Base-by-base conservation (phyloP, 108 stramenopile genomes). In the Skeletonema tropicum region DNA sequence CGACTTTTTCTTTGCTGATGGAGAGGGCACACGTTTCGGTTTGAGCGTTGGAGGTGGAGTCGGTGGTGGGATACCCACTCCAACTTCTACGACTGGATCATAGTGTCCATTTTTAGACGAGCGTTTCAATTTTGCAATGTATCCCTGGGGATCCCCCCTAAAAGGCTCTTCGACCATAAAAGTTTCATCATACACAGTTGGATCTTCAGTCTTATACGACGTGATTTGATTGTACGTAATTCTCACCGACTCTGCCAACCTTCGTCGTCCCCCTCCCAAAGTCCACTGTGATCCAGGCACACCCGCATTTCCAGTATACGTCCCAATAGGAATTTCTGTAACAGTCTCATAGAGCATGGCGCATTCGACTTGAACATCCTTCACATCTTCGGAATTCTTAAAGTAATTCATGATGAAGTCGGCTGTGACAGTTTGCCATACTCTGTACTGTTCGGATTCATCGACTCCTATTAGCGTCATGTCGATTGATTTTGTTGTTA, bases 141-240 rank as follows among this genome's bases (percentile, higher is more conserved):
- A 60, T 14, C 31, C 59, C 13, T 60, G 17, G 5, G 33, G 31
- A 12, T 35, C 59, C 13, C 5, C 5, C 59, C 19, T 60, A 23
- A 60, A 60, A 14, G 59, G 59, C 19, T 35, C 31, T 11, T 30
- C 33, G 11, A 5, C 15, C 12, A 60, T 15, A 35, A 26, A 60
- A 12, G 11, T 14, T 0, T 60, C 59, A 60, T 60, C 59, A 26
- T 60, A 60, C 26, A 17, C 5, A 11, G 13, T 14, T 35, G 59
- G 19, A 4, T 60, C 59, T 12, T 57, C 25, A 1, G 55, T 6
- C 7, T 10, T 57, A 38, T 71, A 79, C 64, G 35, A 9, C 15
- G 72, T 7, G 5, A n/a, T 36, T 61, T 80, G 77, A 23, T 71
- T 45, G 70, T 77, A 77, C 0, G 60, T 59, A 25, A 77, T 58